phyloP scores from a whole-genome alignment of 306 rosid genomes.

The Quercus bicolor region DNA sequence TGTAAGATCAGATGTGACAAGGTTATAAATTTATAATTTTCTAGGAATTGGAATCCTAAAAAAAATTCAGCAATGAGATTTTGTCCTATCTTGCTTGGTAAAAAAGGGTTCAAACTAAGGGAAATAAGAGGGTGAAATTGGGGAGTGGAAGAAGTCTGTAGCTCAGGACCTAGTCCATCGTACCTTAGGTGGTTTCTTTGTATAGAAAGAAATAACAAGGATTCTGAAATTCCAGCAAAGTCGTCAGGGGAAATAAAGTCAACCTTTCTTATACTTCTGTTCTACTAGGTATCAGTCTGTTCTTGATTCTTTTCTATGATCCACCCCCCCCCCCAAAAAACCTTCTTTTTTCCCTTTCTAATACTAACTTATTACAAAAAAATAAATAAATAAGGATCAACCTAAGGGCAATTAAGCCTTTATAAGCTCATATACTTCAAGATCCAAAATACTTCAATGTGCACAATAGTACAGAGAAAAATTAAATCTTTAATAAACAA shows the following conservation, averaged over 20 bases:
- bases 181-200: not conserved
- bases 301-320: not conserved
- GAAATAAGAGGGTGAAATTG: not conserved
- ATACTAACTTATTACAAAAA: not conserved
- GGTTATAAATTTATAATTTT: not conserved
- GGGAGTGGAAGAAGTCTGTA: not conserved
- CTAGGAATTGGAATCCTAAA: not conserved
- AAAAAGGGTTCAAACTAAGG: not conserved
- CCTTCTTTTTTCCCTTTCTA: not conserved
- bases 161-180: not conserved
- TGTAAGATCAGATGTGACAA: not conserved
- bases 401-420: not conserved
- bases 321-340: not conserved
- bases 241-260: not conserved
- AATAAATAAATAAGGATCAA: not conserved
- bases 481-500: not conserved
- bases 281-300: not conserved
- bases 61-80: not conserved
- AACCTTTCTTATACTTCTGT: not conserved
- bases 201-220: not conserved
- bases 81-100: not conserved
- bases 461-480: not conserved
- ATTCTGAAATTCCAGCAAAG: not conserved
- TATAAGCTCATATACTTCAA: not conserved
- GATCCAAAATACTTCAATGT: not conserved